A percentile compares a stretch with the other conserved stretches of the same genome.
Conservation (phyloP, 345 rosid species). For the Eucalyptus tenuipes region DNA sequence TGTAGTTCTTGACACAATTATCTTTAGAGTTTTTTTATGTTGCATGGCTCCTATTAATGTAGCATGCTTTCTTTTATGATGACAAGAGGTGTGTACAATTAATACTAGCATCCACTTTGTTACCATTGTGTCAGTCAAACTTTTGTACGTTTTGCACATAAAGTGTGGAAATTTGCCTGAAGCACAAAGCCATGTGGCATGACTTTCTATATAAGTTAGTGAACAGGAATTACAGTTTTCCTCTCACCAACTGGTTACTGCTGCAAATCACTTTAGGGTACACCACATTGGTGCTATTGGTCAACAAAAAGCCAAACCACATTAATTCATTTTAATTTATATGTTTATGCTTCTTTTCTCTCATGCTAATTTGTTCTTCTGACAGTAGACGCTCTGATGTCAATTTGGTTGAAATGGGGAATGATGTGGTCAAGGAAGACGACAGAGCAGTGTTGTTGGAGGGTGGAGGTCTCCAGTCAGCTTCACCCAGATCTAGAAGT, state of each 20-base stretch:
- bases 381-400: conserved; percentile 78
- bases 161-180: background rate
- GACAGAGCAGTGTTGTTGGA: conserved; percentile 73
- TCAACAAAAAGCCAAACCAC: background rate
- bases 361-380: background rate
- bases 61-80: background rate
- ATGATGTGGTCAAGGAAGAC: conserved; percentile 50
- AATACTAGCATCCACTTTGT: background rate
- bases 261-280: background rate
- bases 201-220: background rate
- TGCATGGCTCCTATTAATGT: background rate
- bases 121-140: background rate
- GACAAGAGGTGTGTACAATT: background rate
- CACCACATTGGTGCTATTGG: background rate
- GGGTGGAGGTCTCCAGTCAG: conserved; percentile 74
- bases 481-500: conserved; percentile 60
- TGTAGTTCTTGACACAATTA: background rate
- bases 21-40: background rate
- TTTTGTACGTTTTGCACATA: background rate
- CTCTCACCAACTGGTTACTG: background rate
- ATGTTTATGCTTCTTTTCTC: background rate
- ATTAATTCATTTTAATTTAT: background rate
- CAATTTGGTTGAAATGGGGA: conserved; percentile 53
- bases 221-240: background rate
- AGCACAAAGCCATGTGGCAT: background rate